Base-by-base conservation (phyloP, 2,329 filamentous ascomycete species). In the Acrodontium crateriforme region DNA sequence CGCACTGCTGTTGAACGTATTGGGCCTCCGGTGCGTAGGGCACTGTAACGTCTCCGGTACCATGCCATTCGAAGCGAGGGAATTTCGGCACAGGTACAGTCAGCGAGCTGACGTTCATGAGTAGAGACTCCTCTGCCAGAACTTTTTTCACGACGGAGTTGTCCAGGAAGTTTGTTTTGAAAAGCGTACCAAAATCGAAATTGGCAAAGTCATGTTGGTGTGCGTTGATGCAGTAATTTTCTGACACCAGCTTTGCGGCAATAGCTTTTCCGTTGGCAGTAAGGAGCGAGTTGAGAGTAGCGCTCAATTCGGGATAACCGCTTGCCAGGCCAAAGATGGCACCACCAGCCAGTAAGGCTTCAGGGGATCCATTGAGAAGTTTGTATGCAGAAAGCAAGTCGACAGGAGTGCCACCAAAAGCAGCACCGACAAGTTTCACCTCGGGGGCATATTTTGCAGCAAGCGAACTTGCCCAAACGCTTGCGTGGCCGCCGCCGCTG, bases 401-500 rank as follows among this genome's bases (percentile, higher is more conserved):
- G 6, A 28, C 26, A 6, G 26, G 26, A 6, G 26, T 22, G 0
- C 66, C 67, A 3, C 67, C 66, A 0, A 70, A 36, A 0, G 62
- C 66, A 2, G 56, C 59, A 3, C 65, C 67, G 1, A 49, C 49
- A 17, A 72, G 54, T 2, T 52, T 46, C 4, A 72, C 44, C 20
- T 69, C 65, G 0, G 67, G 65, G 0, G 68, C 67, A 34, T 72
- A 72, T 4, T 50, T 48, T 1, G 54, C 49, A 23, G 66, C 63
- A 13, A 71, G 42, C 27, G 71, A 65, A 10, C 62, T 59, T 0
- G 67, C 67, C 54, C 59, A 67, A 16, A 63, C 63, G 3, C 53
- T 61, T 0, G 66, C 65, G 11, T 71, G 36, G 2, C 59, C 58
- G 3, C 68, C 68, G 3, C 69, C 69, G 1, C 62, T 68, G 40